Percentiles rank a stretch among this genome's conserved stretches.
Evolutionary conservation across 2,329 filamentous ascomycete species (phyloP).

Genomic region (Neonectria sp.): DNA sequence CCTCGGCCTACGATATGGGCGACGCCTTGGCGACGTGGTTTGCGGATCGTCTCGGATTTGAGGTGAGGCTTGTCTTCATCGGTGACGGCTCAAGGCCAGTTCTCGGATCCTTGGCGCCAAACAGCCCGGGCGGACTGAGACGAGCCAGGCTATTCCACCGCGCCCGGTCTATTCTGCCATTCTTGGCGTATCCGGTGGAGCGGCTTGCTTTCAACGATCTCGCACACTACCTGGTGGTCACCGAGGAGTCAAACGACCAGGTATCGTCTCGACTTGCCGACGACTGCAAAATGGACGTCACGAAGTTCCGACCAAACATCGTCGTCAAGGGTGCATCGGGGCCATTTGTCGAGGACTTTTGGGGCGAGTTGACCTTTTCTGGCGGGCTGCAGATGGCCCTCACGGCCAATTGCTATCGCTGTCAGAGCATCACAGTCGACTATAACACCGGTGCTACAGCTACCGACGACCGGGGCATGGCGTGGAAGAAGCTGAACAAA

Average conservation of each 20-base stretch:
- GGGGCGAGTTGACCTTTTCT: constrained; percentile 39
- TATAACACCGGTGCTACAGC: constrained; percentile 41
- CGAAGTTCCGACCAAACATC: constrained; percentile 46
- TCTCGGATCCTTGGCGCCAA: constrained; percentile 42
- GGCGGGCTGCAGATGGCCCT: constrained; percentile 38
- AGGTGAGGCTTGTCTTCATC: constrained; percentile 39
- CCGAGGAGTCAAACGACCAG: constrained; percentile 43
- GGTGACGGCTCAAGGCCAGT: constrained; percentile 42
- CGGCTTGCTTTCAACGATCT: constrained; percentile 39
- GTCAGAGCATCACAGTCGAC: constrained; percentile 46
- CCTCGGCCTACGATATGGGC: constrained; percentile 43
- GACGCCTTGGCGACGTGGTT: constrained; percentile 40
- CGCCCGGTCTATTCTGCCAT: constrained; percentile 22
- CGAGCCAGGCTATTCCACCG: constrained; percentile 13
- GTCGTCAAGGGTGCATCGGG: constrained; percentile 39
- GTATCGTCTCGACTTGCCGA: constrained; percentile 33
- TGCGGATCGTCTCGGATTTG: constrained; percentile 34
- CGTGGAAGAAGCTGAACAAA: constrained; percentile 46
- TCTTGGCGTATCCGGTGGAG: constrained; percentile 28
- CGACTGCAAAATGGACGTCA: constrained; percentile 38
- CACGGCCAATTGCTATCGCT: constrained; percentile 43
- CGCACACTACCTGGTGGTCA: constrained; percentile 44
- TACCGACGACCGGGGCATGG: constrained; percentile 36
- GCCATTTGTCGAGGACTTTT: constrained; percentile 41
- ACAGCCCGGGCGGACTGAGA: constrained; percentile 37